Evolutionary conservation across 202 grass and related monocot species (phyloP).

Genomic region (Schoenoplectus triqueter): DNA sequence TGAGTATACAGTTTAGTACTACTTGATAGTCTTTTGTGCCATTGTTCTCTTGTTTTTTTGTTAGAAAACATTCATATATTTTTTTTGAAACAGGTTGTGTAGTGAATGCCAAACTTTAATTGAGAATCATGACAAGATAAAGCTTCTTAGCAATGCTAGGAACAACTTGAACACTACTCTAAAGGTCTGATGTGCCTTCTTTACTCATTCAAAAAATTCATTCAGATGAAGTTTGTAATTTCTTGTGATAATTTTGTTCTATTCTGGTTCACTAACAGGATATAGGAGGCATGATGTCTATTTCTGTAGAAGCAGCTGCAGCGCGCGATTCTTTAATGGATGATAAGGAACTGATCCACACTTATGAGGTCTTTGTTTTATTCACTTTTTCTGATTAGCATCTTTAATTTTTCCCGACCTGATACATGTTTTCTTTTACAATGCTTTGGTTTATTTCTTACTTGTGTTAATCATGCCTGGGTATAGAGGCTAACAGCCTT

Average conservation of each 20-base stretch:
- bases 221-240: conserved; percentile 3
- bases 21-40: conserved; percentile 7
- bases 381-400: conserved; percentile 42
- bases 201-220: conserved; percentile 9
- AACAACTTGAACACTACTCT: conserved; percentile 98
- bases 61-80: conserved; percentile 36
- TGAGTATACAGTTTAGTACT: conserved; percentile 26
- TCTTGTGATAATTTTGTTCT: conserved; percentile 32
- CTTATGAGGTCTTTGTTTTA: conserved; percentile 75
- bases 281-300: conserved; percentile 99
- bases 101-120: conserved; percentile 98
- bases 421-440: conserved; percentile 35
- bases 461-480: conserved; percentile 45
- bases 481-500: conserved; percentile 90
- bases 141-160: conserved; percentile 99
- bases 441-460: conserved; percentile 43
- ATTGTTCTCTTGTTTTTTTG: conserved; percentile 38
- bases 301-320: conserved; percentile 98
- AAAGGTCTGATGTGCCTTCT: conserved; percentile 65
- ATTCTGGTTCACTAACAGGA: conserved; percentile 60
- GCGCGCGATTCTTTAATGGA: conserved; percentile 85
- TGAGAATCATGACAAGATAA: conserved; percentile 99
- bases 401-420: conserved; percentile 30
- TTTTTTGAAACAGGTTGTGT: conserved; percentile 67
- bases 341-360: conserved; percentile 96